Evolutionary conservation across 495 filamentous ascomycete species (phyloP).

Genomic region (Xylaria palmicola): DNA sequence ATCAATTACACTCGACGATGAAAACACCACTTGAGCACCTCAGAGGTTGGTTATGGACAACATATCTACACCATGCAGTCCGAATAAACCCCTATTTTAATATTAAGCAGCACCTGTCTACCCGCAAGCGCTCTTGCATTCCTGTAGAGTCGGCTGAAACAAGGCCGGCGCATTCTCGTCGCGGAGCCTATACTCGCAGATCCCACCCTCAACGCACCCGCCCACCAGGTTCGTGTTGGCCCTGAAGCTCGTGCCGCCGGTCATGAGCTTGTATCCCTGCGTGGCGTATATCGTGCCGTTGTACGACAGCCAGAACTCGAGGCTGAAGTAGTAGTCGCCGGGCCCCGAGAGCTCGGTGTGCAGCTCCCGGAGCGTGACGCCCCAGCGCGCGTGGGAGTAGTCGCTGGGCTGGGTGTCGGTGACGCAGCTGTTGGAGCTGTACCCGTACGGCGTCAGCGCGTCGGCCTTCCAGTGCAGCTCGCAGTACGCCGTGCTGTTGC

Average conservation of each 20-base stretch:
- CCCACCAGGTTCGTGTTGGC: slow-evolving; percentile 15
- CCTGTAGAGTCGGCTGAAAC: slow-evolving; percentile 18
- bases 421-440: slow-evolving; percentile 13
- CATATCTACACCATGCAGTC: too few species aligned
- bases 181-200: slow-evolving; percentile 17
- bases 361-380: slow-evolving; percentile 19
- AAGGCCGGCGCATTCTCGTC: slow-evolving; percentile 15
- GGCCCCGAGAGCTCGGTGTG: slow-evolving; percentile 2
- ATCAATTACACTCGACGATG: too few species aligned
- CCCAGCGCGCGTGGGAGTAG: slow-evolving; percentile 14
- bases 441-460: slow-evolving; percentile 15
- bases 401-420: neutral
- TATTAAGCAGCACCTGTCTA: neutral
- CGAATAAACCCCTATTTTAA: neutral
- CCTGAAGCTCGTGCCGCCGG: neutral
- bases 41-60: too few species aligned
- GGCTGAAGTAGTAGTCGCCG: slow-evolving; percentile 15
- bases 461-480: slow-evolving; percentile 22
- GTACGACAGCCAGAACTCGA: slow-evolving; percentile 20
- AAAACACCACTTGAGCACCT: too few species aligned
- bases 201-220: slow-evolving; percentile 13
- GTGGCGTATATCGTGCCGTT: slow-evolving; percentile 14
- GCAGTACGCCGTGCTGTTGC: slow-evolving; percentile 17
- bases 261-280: slow-evolving; percentile 17
- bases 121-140: slow-evolving; percentile 23